Conservation (phyloP, 805 yeast genomes). For the Wickerhamiella sergipiensis region DNA sequence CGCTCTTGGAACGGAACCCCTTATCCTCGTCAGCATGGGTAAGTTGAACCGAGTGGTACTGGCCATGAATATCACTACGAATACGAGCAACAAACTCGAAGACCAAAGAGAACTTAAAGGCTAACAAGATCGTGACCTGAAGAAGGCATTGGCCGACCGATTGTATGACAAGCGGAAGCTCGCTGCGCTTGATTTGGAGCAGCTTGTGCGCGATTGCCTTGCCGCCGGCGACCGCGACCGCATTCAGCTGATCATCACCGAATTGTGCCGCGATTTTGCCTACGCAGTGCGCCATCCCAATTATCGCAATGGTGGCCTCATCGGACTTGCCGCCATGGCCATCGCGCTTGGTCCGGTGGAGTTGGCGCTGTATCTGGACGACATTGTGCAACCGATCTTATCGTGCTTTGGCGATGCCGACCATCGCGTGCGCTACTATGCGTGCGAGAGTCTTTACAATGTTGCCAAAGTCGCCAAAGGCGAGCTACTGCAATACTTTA, state of each 20-base stretch:
- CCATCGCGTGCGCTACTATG: slow-evolving; percentile 91
- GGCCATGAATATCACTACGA: too few relatives aligned
- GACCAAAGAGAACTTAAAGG: not conserved
- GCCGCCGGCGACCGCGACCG: slow-evolving; percentile 46
- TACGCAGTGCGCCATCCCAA: slow-evolving; percentile 74
- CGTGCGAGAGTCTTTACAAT: slow-evolving; percentile 90
- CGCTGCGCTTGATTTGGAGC: slow-evolving; percentile 56
- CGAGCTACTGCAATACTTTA: slow-evolving; percentile 79
- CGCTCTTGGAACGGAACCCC: too few relatives aligned
- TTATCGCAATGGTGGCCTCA: slow-evolving; percentile 89
- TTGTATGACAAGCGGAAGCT: slow-evolving; percentile 66
- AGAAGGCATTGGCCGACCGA: slow-evolving; percentile 57
- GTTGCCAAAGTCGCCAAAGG: slow-evolving; percentile 96
- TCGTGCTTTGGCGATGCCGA: slow-evolving; percentile 96
- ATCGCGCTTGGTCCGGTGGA: slow-evolving; percentile 79
- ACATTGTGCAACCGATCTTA: slow-evolving; percentile 80
- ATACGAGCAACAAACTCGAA: too few relatives aligned
- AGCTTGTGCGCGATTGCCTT: slow-evolving; percentile 55
- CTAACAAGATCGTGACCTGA: slow-evolving; percentile 42
- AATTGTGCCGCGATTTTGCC: slow-evolving; percentile 62
- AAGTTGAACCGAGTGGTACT: too few relatives aligned
- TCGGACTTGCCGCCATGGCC: slow-evolving; percentile 91
- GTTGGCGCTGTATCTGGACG: slow-evolving; percentile 69
- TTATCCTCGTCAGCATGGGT: slow-evolving; percentile 1
- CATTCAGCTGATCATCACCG: slow-evolving; percentile 50